Base-by-base conservation (phyloP, 2,329 filamentous ascomycete species). In the Rutstroemia sp. region DNA sequence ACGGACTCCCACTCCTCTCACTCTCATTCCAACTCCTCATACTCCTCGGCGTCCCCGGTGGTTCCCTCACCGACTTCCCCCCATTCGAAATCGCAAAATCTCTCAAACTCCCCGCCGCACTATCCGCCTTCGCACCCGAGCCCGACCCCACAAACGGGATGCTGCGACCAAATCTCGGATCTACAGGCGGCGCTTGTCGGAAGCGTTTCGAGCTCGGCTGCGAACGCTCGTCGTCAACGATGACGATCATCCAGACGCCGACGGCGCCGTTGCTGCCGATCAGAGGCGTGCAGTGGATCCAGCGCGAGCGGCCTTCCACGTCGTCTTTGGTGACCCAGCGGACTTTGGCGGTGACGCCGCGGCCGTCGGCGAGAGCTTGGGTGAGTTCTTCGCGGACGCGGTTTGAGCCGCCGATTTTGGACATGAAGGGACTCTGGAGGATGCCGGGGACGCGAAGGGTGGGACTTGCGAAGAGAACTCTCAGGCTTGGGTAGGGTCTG, bases 201-300 rank as follows among this genome's bases (percentile, higher is more conserved):
- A 63, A 66, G 9, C 59, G 56, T 25, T 60, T 65, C 5, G 23
- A 25, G 39, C 18, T 41, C 3, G 62, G n/a, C 14, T 51, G 39
- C 6, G 57, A 58, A 21, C 56, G 49, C 19, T 87, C 83, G 53
- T 84, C 83, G 60, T 90, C 85, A 3, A 89, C 81, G 14, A 91
- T 76, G 0, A 90, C 78, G 5, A 90, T 77, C 84, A 91, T 88
- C 87, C 87, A 91, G 0, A 90, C 86, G 16, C 88, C 88, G 0
- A 91, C 81, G 3, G 79, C 74, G 1, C 85, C 83, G 60, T 84
- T 84, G 44, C 77, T 77, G 2, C 86, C 86, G 3, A 88, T 71
- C 3, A 91, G 72, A 2, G 88, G 87, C 21, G 87, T 91, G 66
- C 86, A 88, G 68, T 91, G 87, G 42, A 91, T 86, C 87, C 87